phyloP scores from a whole-genome alignment of 306 rosid species.

The Arachis hypogaea region DNA sequence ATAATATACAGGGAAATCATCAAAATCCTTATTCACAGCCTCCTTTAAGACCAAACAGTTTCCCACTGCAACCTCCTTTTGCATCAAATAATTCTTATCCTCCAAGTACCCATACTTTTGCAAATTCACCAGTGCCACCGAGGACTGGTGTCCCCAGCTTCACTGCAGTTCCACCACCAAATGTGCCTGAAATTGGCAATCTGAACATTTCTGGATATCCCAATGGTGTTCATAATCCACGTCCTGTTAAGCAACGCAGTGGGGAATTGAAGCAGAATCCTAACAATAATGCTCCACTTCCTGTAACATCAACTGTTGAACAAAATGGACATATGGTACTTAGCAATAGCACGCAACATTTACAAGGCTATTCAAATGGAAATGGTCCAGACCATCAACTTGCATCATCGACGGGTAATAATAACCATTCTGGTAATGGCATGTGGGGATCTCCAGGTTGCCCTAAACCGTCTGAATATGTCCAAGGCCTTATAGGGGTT shows the following conservation, averaged over 20 bases:
- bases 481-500: conserved; percentile 85
- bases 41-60: conserved; percentile 54
- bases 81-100: conserved; percentile 50
- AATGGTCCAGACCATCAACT: conserved; percentile 53
- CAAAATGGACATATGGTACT: conserved; percentile 57
- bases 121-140: conserved; percentile 53
- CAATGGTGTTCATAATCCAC: conserved; percentile 49
- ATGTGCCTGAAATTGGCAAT: conserved; percentile 61
- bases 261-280: conserved; percentile 60
- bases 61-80: conserved; percentile 57
- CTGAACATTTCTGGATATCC: conserved; percentile 56
- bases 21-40: conserved; percentile 57
- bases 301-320: conserved; percentile 47
- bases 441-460: conserved; percentile 76
- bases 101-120: conserved; percentile 49
- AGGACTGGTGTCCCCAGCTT: conserved; percentile 58
- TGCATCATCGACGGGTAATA: conserved; percentile 43
- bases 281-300: conserved; percentile 44
- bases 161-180: conserved; percentile 46
- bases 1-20: conserved; percentile 48
- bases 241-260: conserved; percentile 45
- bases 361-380: conserved; percentile 51
- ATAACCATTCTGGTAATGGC: conserved; percentile 55
- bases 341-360: conserved; percentile 53
- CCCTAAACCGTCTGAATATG: conserved; percentile 73